Percentiles rank a stretch among this genome's conserved stretches.
These are phyloP conservation scores for Penicillium canescens DNA, from an alignment of 495 filamentous ascomycete species.

Conservation along the genomic window DNA sequence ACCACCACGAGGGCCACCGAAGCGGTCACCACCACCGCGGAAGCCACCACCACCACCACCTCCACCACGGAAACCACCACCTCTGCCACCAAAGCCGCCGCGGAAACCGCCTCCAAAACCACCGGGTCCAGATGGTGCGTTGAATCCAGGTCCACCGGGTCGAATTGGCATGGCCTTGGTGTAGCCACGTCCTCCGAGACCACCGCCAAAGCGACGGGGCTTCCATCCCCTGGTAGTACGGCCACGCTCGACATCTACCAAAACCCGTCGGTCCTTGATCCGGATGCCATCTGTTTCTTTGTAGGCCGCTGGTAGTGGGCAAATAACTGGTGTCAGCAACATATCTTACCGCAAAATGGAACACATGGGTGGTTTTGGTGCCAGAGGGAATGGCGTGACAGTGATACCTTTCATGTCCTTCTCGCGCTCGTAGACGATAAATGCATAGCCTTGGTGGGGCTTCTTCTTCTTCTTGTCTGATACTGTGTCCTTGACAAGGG, in stretches of 20 bases:
- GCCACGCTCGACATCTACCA: constrained; percentile 95
- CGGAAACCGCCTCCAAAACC: constrained; percentile 68
- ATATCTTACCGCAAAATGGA: constrained; percentile 19
- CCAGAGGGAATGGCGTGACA: constrained; percentile 7
- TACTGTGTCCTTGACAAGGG: constrained; percentile 70
- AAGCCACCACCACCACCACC: constrained; percentile 62
- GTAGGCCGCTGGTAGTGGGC: constrained; percentile 62
- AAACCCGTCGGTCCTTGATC: constrained; percentile 87
- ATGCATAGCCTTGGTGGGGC: constrained; percentile 87
- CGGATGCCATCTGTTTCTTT: constrained; percentile 88
- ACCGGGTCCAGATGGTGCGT: constrained; percentile 65
- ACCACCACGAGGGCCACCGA: constrained; percentile 57
- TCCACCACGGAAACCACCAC: constrained; percentile 47
- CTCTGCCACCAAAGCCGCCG: constrained; percentile 54
- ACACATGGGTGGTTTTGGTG: background rate
- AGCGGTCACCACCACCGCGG: constrained; percentile 66
- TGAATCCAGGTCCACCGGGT: constrained; percentile 62
- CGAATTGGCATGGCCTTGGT: constrained; percentile 79
- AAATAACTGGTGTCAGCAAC: constrained; percentile 33
- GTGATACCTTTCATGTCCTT: constrained; percentile 98
- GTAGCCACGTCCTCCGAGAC: constrained; percentile 88
- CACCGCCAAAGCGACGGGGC: constrained; percentile 87
- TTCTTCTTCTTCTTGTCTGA: constrained; percentile 80
- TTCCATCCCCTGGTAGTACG: constrained; percentile 94
- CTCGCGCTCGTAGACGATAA: constrained; percentile 95